A percentile compares a stretch with the other conserved stretches of the same genome.
Evolutionary conservation across 495 filamentous ascomycete species (phyloP).

Genomic region (Tetracladium marchalianum): DNA sequence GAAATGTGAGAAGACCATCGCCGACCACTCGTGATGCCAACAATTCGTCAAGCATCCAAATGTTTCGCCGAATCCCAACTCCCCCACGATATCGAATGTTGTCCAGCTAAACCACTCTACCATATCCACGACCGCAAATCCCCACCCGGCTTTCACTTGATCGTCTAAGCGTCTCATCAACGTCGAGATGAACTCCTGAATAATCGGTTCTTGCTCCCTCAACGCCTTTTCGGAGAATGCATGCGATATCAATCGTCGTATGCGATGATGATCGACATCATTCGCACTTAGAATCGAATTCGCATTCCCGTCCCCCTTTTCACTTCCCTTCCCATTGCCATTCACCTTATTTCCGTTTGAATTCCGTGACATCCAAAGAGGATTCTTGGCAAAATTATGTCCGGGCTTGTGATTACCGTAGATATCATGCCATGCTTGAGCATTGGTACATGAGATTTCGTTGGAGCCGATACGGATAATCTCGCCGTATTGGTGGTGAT

Average conservation of each 20-base stretch:
- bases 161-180: slow-evolving; percentile 33
- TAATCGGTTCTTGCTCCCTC: slow-evolving; percentile 34
- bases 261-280: slow-evolving; percentile 23
- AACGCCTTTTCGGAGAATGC: slow-evolving; percentile 44
- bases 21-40: slow-evolving; percentile 35
- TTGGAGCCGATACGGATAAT: slow-evolving; percentile 47
- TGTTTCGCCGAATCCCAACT: slow-evolving; percentile 27
- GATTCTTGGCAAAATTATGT: neutral
- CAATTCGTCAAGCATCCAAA: slow-evolving; percentile 35
- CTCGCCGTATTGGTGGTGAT: slow-evolving; percentile 29
- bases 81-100: slow-evolving; percentile 41
- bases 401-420: neutral
- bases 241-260: slow-evolving; percentile 39
- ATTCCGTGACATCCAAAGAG: neutral
- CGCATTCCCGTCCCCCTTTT: neutral
- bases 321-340: too few species aligned
- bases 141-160: slow-evolving; percentile 12
- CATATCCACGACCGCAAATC: slow-evolving; percentile 4
- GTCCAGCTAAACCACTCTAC: slow-evolving; percentile 35
- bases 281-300: too few species aligned
- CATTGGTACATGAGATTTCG: slow-evolving; percentile 42
- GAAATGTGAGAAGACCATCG: slow-evolving; percentile 19
- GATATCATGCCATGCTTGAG: slow-evolving; percentile 25
- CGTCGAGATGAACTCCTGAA: slow-evolving; percentile 34
- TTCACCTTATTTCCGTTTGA: too few species aligned